Base-by-base conservation (phyloP, 805 yeast genomes). In the Lachancea sp. region DNA sequence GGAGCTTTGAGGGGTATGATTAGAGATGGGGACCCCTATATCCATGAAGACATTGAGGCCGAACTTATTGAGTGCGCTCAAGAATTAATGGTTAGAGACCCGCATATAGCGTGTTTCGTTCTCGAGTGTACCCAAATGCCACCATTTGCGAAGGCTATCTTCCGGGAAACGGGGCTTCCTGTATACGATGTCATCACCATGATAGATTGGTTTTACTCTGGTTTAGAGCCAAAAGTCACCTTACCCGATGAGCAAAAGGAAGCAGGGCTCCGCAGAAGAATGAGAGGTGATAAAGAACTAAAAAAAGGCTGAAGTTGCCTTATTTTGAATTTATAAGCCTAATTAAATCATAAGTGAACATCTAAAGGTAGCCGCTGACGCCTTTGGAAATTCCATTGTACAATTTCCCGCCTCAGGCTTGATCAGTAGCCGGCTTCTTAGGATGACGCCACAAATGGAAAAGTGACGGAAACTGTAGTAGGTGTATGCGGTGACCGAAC, bases 51-150 rank as follows among this genome's bases (percentile, higher is more conserved):
- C 31, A 43, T 56, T 2, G 56, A 50, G 18, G 44, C 49, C 6
- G 64, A 62, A 38, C 40, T 59, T 29, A 56, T 60, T 7, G 34
- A 31, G 6, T 37, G 56, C 21, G 57, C 62, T 1, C 32, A 43
- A 15, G 46, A 44, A 3, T 41, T 58, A 7, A 7, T 63, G 1
- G 42, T 43, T 6, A 45, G 51, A 15, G 48, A 46, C 17, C 50
- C 54, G 7, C 33, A 40, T 5, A 49, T 61, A 25, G 56, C 58
- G 9, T 65, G 56, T 0, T 48, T 62, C 39, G 63, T 62, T 8
- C 49, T 62, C 39, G 67, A 61, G 41, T 61, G 68, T 40, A 58
- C 65, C 6, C 63, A 62, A 36, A 62, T 63, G 63, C 64, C 63
- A 15, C 66, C 65, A n/a, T 54, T 45, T 34, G 48, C 64, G 11